Evolutionary conservation across 2,329 filamentous ascomycete species (phyloP).

Genomic region (Calonectria fujianensis): DNA sequence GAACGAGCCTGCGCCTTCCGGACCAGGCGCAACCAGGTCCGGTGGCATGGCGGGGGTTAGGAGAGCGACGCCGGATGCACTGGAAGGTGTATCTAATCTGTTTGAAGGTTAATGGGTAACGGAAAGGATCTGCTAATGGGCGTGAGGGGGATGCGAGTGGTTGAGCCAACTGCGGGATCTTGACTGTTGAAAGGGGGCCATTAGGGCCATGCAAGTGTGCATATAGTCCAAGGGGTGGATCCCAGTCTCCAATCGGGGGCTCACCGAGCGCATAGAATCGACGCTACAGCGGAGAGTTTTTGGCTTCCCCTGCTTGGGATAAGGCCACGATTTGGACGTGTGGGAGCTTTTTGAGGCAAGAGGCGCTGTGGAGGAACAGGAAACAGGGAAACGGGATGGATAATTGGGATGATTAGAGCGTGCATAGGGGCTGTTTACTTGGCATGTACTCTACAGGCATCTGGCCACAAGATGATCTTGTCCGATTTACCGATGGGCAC

Average conservation of each 20-base stretch:
- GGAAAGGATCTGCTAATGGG: slow-evolving; percentile 7
- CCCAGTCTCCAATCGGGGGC: slow-evolving; percentile 12
- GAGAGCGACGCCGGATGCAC: slow-evolving; percentile 67
- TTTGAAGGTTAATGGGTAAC: slow-evolving; percentile 61
- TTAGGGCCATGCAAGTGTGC: slow-evolving; percentile 9
- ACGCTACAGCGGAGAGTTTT: slow-evolving; percentile 32
- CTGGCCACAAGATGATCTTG: slow-evolving; percentile 25
- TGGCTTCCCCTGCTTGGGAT: slow-evolving; percentile 23
- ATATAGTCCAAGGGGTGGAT: slow-evolving; percentile 23
- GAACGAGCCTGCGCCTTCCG: slow-evolving; percentile 67
- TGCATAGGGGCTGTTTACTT: slow-evolving; percentile 45
- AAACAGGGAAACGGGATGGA: slow-evolving; percentile 39
- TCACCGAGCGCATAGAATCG: slow-evolving; percentile 25
- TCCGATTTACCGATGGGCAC: slow-evolving; percentile 3
- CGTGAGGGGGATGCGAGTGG: slow-evolving; percentile 7
- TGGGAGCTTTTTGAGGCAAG: slow-evolving; percentile 40
- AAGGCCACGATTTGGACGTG: slow-evolving; percentile 27
- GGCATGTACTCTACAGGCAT: slow-evolving; percentile 30
- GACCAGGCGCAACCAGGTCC: slow-evolving; percentile 52
- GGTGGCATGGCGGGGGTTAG: slow-evolving; percentile 55
- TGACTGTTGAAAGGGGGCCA: slow-evolving; percentile 23
- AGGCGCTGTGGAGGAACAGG: slow-evolving; percentile 41
- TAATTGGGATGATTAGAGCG: slow-evolving; percentile 50
- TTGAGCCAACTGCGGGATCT: slow-evolving; percentile 20
- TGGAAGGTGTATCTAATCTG: slow-evolving; percentile 74